phyloP scores from a whole-genome alignment of 495 filamentous ascomycete genomes.

The Penicillium verhagenii region DNA sequence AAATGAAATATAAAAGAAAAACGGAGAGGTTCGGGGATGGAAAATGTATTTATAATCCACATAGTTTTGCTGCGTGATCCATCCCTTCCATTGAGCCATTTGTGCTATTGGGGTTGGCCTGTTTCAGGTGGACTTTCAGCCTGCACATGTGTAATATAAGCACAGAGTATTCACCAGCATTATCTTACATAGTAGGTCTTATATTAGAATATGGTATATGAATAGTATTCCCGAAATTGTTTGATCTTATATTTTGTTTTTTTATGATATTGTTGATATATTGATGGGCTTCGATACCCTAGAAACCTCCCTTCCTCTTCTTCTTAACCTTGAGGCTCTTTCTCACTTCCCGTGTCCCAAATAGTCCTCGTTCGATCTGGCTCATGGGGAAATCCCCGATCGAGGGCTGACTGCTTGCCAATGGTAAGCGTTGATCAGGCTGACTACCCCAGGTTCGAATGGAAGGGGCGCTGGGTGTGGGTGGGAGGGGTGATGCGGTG shows the following conservation, averaged over 20 bases:
- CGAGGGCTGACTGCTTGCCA: conserved; percentile 40
- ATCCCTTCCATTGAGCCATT: conserved; percentile 17
- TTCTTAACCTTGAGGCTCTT: conserved; percentile 36
- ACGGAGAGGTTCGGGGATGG: too few species aligned
- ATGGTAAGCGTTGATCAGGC: conserved; percentile 25
- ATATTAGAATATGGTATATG: too few species aligned
- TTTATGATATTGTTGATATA: too few species aligned
- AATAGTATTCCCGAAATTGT: too few species aligned
- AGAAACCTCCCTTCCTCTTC: conserved; percentile 47
- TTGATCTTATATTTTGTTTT: too few species aligned
- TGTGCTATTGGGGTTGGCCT: conserved; percentile 17
- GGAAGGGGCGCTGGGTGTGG: conserved; percentile 25
- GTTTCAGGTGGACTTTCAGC: background rate
- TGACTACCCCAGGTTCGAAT: conserved; percentile 41
- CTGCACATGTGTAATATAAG: background rate
- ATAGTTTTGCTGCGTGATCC: background rate
- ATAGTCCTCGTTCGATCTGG: conserved; percentile 43
- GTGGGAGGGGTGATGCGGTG: conserved; percentile 21
- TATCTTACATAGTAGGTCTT: too few species aligned
- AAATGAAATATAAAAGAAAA: background rate
- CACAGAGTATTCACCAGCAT: too few species aligned
- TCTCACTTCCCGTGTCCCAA: conserved; percentile 34
- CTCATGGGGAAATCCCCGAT: conserved; percentile 36
- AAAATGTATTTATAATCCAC: conserved; percentile 47
- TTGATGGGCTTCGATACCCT: too few species aligned